Base-by-base conservation (phyloP, 2,329 filamentous ascomycete species). In the Aspergillus jensenii region DNA sequence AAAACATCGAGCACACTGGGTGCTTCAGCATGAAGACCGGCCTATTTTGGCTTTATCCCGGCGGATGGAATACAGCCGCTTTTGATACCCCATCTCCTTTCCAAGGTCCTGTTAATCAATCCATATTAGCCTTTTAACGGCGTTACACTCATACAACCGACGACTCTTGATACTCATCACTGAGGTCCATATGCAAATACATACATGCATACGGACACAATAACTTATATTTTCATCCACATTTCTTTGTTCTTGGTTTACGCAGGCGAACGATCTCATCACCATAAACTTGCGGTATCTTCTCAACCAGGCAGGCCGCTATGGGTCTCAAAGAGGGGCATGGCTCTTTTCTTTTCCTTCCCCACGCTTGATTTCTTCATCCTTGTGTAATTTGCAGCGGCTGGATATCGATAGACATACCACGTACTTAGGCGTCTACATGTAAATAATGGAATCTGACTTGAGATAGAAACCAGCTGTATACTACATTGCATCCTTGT, bases 31-130 rank as follows among this genome's bases (percentile, higher is more conserved):
- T 37, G 27, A 58, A 41, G 25, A 50, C 44, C 50, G 35, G 47
- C 46, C 19, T 17, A 50, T 49, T 46, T 51, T 44, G 46, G 51
- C 39, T 51, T 49, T 41, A 54, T 44, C 33, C 35, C 44, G 17
- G 43, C 41, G 40, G 37, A 41, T 39, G 51, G 46, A 51, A 51
- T 49, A 46, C 33, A 55, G 47, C 56, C 45, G 46, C 56, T 50
- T 56, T 58, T 58, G 56, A 58, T 58, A 58, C 56, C 56, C 56
- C 51, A 25, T 44, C 19, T 51, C 48, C 23, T 39, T 37, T 46
- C 40, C 31, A 21, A 58, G 54, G 40, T 50, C 27, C 25, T 56
- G 27, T 56, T 56, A 15, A 56, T 56, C 35, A 19, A 33, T 46
- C 35, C 37, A 33, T 46, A 17, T 37, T n/a, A 39, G 25, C 19